Conservation (phyloP, 140 eudicot species). For the Flaveria floridana region DNA sequence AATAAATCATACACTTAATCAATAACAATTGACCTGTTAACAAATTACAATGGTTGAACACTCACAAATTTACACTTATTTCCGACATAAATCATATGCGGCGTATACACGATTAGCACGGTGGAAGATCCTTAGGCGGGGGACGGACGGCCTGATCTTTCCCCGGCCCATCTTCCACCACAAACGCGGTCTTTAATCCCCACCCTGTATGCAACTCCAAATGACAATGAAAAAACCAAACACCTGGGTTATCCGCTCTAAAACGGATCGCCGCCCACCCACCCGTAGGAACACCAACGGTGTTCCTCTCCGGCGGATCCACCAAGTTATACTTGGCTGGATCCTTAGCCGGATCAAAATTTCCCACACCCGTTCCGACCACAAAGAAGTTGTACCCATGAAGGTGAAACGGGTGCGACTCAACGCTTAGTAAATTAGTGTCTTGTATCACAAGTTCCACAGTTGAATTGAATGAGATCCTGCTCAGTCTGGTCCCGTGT, state of each 20-base stretch:
- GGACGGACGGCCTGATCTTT: slow-evolving; percentile 47
- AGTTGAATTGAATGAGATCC: slow-evolving; percentile 51
- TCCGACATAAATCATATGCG: background rate
- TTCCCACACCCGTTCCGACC: slow-evolving; percentile 64
- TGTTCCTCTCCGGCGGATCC: slow-evolving; percentile 71
- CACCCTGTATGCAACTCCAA: slow-evolving; percentile 70
- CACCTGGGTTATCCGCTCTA: slow-evolving; percentile 67
- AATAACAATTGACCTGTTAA: slow-evolving; percentile 10
- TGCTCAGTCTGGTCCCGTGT: slow-evolving; percentile 47
- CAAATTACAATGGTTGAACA: background rate
- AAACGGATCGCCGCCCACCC: slow-evolving; percentile 77
- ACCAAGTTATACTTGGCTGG: slow-evolving; percentile 56
- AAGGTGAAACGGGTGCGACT: slow-evolving; percentile 74
- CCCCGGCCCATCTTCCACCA: slow-evolving; percentile 61
- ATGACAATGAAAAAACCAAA: slow-evolving; percentile 73
- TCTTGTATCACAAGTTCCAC: slow-evolving; percentile 69
- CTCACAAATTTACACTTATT: slow-evolving; percentile 22
- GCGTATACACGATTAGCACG: slow-evolving; percentile 31
- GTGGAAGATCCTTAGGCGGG: slow-evolving; percentile 68
- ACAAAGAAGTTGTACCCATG: slow-evolving; percentile 72
- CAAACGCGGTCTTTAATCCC: slow-evolving; percentile 63
- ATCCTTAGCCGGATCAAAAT: slow-evolving; percentile 49
- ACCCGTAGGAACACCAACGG: slow-evolving; percentile 66
- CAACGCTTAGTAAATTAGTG: slow-evolving; percentile 55
- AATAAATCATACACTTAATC: background rate